A percentile compares a stretch with the other conserved stretches of the same genome.
These are phyloP conservation scores for Centrapalus pauciflorus DNA, from an alignment of 129 eudicot genomes.

Conservation along the genomic window DNA sequence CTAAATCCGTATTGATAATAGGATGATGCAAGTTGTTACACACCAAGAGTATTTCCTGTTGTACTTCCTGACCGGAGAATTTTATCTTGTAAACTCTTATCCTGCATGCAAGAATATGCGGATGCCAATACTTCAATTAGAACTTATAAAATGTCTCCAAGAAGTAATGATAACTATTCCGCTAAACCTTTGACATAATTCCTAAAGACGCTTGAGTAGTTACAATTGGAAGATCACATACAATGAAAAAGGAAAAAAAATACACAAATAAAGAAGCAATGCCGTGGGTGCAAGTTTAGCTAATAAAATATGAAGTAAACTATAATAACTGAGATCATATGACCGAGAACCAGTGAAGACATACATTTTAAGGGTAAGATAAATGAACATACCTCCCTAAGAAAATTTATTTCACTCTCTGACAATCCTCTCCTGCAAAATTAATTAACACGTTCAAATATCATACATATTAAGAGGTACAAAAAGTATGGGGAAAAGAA, in stretches of 20 bases:
- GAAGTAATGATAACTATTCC: not conserved
- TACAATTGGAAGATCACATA: not conserved
- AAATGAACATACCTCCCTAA: conserved; percentile 59
- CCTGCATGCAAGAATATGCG: conserved; percentile 37
- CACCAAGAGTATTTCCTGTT: conserved; percentile 64
- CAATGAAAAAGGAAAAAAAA: not conserved
- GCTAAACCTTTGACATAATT: not conserved
- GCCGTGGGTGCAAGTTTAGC: conserved; percentile 3
- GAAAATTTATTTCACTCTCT: conserved; percentile 78
- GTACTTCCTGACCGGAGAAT: conserved; percentile 61
- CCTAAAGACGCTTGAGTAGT: not conserved
- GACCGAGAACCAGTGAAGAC: not conserved
- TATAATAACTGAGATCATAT: not conserved
- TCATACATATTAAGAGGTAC: not conserved
- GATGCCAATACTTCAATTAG: not conserved
- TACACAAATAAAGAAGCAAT: not conserved
- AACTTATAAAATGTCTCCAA: not conserved
- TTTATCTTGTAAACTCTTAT: conserved; percentile 68
- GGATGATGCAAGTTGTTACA: conserved; percentile 19
- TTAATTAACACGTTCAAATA: conserved; percentile 17
- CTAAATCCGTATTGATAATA: not conserved
- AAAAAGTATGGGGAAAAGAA: not conserved
- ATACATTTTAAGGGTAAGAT: not conserved
- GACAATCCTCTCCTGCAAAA: conserved; percentile 92
- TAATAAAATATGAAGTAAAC: conserved; percentile 4